Evolutionary conservation across 495 filamentous ascomycete species (phyloP).

Genomic region (Podospora tetraspora): DNA sequence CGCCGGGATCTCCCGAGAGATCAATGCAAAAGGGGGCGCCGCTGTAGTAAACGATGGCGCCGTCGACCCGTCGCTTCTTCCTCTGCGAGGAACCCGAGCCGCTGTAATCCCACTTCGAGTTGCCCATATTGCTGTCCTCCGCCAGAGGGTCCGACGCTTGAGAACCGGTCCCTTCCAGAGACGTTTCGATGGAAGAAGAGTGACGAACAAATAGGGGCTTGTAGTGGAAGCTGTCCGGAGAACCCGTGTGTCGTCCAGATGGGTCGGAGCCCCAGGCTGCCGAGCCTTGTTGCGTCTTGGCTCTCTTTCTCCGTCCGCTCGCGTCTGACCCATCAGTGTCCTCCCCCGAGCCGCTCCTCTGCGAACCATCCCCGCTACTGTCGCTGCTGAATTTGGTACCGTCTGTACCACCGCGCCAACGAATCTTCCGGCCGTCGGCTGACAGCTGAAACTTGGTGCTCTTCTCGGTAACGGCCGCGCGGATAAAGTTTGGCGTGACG

Average conservation of each 20-base stretch:
- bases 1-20: slow-evolving; percentile 57
- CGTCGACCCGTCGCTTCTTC: slow-evolving; percentile 48
- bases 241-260: slow-evolving; percentile 29
- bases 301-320: slow-evolving; percentile 33
- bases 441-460: slow-evolving; percentile 70
- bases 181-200: slow-evolving; percentile 41
- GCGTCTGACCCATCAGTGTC: slow-evolving; percentile 38
- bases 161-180: slow-evolving; percentile 37
- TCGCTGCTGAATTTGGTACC: slow-evolving; percentile 56
- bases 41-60: slow-evolving; percentile 77
- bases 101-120: slow-evolving; percentile 38
- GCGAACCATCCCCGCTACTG: slow-evolving; percentile 41
- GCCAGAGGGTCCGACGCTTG: slow-evolving; percentile 18
- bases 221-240: slow-evolving; percentile 52
- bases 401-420: slow-evolving; percentile 64
- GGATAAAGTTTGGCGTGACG: slow-evolving; percentile 67
- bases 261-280: not conserved
- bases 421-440: slow-evolving; percentile 63
- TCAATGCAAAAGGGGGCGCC: slow-evolving; percentile 71
- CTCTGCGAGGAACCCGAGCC: slow-evolving; percentile 40
- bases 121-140: slow-evolving; percentile 37
- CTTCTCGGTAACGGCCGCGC: slow-evolving; percentile 57
- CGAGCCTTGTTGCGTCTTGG: slow-evolving; percentile 26
- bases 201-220: slow-evolving; percentile 56
- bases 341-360: slow-evolving; percentile 36